Base-by-base conservation (phyloP, 2,329 filamentous ascomycete genomes). In the Fusarium buharicum region DNA sequence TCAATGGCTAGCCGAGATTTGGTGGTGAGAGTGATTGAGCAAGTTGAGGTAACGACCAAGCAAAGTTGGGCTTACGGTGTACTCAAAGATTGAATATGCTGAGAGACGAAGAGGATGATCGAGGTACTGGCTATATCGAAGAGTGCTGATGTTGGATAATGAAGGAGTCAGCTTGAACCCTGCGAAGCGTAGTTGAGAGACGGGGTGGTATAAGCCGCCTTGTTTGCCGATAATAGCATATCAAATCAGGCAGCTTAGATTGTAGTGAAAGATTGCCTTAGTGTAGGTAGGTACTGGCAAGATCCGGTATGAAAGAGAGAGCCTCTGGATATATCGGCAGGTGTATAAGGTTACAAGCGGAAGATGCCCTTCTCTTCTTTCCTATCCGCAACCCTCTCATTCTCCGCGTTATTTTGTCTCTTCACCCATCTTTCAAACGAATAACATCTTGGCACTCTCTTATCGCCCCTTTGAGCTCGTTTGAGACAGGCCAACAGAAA, bases 21-120 rank as follows among this genome's bases (percentile, higher is more conserved):
- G 2, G 18, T 18, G 8, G 20, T 53, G 62, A 66, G 62, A 56
- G 30, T 28, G 30, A 66, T 63, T 66, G 62, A 66, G 62, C 62
- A 66, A 59, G 43, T 64, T 66, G 59, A 39, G 40, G 17, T 31
- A 9, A 58, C 12, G 16, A 3, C 14, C 17, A 31, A 18, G 39
- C 12, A 9, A 24, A 24, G 22, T 34, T 7, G 27, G 27, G 9
- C 9, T 18, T 36, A 43, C 34, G 38, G 36, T 50, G n/a, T n/a
- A 30, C n/a, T 36, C 14, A 12, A 3, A 13, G 6, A 27, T 14
- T 3, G 2, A 7, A 20, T 36, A 27, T 41, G 43, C 48, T 38
- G 44, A 43, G 33, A 20, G 16, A 16, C 2, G 2, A 45, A 14
- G 14, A 6, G 13, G 18, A 38, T 16, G 6, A 8, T 24, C 22